These are phyloP conservation scores for Sporothrix protearum DNA, from an alignment of 2,329 filamentous ascomycete species.

Conservation along the genomic window DNA sequence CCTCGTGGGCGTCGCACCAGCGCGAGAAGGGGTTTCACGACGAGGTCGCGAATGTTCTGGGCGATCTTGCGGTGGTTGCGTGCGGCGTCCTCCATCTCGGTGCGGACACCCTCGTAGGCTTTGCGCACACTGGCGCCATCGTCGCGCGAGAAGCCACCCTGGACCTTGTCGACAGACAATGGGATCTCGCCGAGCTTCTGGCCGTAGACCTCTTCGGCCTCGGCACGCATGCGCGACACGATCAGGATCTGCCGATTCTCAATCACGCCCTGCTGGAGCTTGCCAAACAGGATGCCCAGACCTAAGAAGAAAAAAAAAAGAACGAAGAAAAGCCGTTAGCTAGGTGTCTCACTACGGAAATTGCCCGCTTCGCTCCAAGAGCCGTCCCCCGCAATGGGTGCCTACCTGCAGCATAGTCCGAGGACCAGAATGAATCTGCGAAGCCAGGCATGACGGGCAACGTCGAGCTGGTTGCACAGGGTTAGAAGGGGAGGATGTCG, in stretches of 20 bases:
- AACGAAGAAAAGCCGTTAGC: background rate
- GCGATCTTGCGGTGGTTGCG: constrained; percentile 93
- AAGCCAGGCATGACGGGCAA: constrained; percentile 72
- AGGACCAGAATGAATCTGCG: constrained; percentile 95
- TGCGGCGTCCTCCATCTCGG: constrained; percentile 86
- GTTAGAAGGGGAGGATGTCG: background rate
- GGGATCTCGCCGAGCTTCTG: constrained; percentile 77
- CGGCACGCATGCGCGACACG: constrained; percentile 88
- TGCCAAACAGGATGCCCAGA: constrained; percentile 88
- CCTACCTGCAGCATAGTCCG: constrained; percentile 90
- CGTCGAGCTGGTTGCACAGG: background rate
- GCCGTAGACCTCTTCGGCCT: constrained; percentile 89
- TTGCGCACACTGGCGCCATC: constrained; percentile 95
- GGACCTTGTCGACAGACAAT: constrained; percentile 74
- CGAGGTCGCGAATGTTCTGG: constrained; percentile 91
- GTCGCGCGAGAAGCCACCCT: constrained; percentile 80
- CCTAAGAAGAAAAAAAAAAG: constrained; percentile 43
- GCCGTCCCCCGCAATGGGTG: background rate
- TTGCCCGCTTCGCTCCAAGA: background rate
- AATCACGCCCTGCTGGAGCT: constrained; percentile 91
- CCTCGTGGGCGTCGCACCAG: constrained; percentile 94
- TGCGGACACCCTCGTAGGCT: constrained; percentile 90
- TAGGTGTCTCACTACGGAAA: background rate
- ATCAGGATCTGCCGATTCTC: constrained; percentile 94
- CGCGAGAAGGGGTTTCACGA: constrained; percentile 89